phyloP scores from a whole-genome alignment of 2,329 filamentous ascomycete genomes.

The Apiospora aurea region DNA sequence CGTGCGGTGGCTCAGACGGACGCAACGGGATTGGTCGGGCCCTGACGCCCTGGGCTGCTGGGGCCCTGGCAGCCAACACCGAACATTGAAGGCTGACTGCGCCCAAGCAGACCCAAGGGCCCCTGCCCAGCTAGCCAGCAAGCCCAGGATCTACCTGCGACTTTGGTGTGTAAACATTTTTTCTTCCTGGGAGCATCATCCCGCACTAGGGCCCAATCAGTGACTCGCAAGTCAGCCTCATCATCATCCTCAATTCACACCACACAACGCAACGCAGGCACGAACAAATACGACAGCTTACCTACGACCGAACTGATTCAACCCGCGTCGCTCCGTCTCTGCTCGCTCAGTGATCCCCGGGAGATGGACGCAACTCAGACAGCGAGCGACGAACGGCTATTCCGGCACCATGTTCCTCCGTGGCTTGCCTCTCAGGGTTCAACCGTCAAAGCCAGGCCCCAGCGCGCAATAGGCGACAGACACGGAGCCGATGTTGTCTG shows the following conservation, averaged over 20 bases:
- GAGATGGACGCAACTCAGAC: neutral
- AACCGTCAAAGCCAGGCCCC: neutral
- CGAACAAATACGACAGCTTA: neutral
- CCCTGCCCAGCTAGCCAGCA: neutral
- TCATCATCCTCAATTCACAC: neutral
- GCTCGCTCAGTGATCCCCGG: neutral
- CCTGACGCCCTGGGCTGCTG: too few species aligned
- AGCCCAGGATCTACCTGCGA: too few species aligned
- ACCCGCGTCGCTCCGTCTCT: neutral
- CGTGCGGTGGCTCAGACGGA: slow-evolving; percentile 21
- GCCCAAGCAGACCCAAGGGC: neutral
- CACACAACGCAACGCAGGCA: slow-evolving; percentile 2
- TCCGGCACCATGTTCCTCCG: neutral
- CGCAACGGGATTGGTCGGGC: slow-evolving; percentile 20
- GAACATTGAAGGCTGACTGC: neutral
- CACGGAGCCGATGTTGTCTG: neutral
- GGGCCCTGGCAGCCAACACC: slow-evolving; percentile 1
- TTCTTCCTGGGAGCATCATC: neutral
- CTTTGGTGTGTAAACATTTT: slow-evolving; percentile 7
- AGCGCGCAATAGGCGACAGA: neutral
- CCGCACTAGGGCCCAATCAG: slow-evolving; percentile 18
- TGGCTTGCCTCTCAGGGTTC: slow-evolving; percentile 6
- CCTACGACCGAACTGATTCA: neutral
- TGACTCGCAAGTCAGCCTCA: slow-evolving; percentile 16
- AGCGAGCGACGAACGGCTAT: neutral